Evolutionary conservation across 768 basidiomycete genomes (phyloP), one percentile per base, ranked within the genome.

Genomic region (Hygrophoropsis aurantiaca): DNA sequence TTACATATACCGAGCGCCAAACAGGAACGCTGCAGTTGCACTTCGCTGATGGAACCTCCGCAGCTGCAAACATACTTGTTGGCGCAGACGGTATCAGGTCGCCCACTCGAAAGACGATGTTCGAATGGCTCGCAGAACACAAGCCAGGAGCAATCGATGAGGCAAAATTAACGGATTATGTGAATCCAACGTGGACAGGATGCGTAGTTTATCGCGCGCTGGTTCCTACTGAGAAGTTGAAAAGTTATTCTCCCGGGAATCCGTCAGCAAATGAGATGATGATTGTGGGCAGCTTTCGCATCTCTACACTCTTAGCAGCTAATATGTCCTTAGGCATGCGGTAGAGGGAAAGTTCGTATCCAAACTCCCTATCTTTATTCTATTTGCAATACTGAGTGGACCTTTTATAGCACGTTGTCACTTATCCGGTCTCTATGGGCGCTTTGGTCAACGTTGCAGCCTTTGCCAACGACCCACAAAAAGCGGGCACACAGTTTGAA

Each of bases 141-240:
- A 48, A 47, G 2, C 61, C 59, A 45, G 62, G 61, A 27, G 20
- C 58, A 10, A 52, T 66, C 19, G 48, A 44, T 20, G 43, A 52
- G 10, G 40, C 36, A n/a, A 15, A 16, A 16, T 23, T 56, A 18
- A 16, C 42, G 15, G 24, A 57, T 10, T 52, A 50, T 11, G 40
- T 55, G 0, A 45, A 64, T 13, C 68, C 76, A 5, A 55, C 56
- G 0, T 79, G 72, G 62, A 74, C 69, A 1, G 78, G 79, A 7
- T 66, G 63, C 3, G 45, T 60, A 3, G 62, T 65, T 0, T 77
- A 78, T 46, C 64, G 77, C 4, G 58, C 50, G 3, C 53, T 77
- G 19, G 53, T 77, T 20, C 51, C 72, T 5, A 61, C 59, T 2
- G 62, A 69, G 16, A 44, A 46, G 1, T 45, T 78, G 44, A 49